Conservation (phyloP, 1,139 yeast species). For the Candida sanyaensis region DNA sequence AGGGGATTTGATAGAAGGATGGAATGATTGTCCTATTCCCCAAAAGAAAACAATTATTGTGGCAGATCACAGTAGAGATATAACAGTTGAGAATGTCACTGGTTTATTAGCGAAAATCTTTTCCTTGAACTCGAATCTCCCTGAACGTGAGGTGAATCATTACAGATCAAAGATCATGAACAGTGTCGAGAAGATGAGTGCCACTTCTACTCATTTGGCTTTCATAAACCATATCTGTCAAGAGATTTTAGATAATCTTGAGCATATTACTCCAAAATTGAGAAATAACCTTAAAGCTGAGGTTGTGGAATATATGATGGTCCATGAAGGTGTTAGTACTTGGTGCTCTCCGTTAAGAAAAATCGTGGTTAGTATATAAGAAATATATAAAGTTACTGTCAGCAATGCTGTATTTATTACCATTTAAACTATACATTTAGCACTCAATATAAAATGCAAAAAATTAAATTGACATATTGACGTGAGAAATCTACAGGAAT, state of each 20-base stretch:
- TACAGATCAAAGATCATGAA: constrained; percentile 32
- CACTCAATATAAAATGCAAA: constrained; percentile 9
- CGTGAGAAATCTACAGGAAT: not conserved
- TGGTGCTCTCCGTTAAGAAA: constrained; percentile 62
- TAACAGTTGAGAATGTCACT: constrained; percentile 2
- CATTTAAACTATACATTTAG: constrained; percentile 8
- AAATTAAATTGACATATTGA: not conserved
- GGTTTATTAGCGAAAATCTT: constrained; percentile 17
- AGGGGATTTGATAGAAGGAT: constrained; percentile 45
- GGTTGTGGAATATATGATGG: constrained; percentile 49
- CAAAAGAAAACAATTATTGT: constrained; percentile 1
- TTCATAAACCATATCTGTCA: constrained; percentile 20
- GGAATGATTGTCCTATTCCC: constrained; percentile 47
- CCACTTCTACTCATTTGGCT: constrained; percentile 14
- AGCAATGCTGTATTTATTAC: constrained; percentile 7
- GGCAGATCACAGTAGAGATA: constrained; percentile 6
- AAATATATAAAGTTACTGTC: not conserved
- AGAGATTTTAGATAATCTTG: constrained; percentile 6
- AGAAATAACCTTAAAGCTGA: constrained; percentile 20
- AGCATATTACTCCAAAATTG: constrained; percentile 5
- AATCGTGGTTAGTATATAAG: constrained; percentile 25
- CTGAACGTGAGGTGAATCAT: constrained; percentile 36
- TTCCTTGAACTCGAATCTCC: constrained; percentile 23
- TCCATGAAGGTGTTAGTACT: constrained; percentile 50
- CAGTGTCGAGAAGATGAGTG: constrained; percentile 17